A percentile compares a stretch with the other conserved stretches of the same genome.
These are phyloP conservation scores for Microdochium trichocladiopsis DNA, from an alignment of 2,329 filamentous ascomycete genomes.

Conservation along the genomic window DNA sequence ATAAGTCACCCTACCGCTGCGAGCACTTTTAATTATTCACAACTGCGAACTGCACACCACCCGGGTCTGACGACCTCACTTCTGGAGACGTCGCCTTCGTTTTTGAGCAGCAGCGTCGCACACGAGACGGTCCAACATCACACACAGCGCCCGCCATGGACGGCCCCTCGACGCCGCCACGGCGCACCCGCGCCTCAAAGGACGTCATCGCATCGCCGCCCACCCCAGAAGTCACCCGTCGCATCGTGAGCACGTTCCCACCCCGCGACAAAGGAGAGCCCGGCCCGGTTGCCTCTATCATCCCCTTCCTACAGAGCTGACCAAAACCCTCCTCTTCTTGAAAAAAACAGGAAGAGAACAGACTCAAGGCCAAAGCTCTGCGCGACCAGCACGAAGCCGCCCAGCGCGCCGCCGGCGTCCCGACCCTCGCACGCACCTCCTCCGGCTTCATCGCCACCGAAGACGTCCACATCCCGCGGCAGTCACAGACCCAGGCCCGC, in stretches of 20 bases:
- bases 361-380: conserved; percentile 81
- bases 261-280: too few species aligned
- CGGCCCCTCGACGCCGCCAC: conserved; percentile 37
- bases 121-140: neutral
- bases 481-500: conserved; percentile 30
- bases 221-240: conserved; percentile 46
- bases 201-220: conserved; percentile 33
- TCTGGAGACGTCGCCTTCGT: too few species aligned
- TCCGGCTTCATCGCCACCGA: conserved; percentile 68
- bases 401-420: conserved; percentile 35
- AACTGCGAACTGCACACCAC: too few species aligned
- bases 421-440: conserved; percentile 39
- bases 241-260: conserved; percentile 37
- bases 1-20: neutral
- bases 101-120: too few species aligned
- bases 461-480: conserved; percentile 45
- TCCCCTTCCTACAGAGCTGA: neutral
- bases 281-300: too few species aligned
- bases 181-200: conserved; percentile 17
- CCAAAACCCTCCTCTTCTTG: neutral
- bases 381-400: conserved; percentile 67
- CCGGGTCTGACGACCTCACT: too few species aligned
- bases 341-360: conserved; percentile 66
- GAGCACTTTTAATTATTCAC: neutral
- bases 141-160: conserved; percentile 29